Evolutionary conservation across 2,329 filamentous ascomycete species (phyloP).

Genomic region (Hirsutella rhossiliensis): DNA sequence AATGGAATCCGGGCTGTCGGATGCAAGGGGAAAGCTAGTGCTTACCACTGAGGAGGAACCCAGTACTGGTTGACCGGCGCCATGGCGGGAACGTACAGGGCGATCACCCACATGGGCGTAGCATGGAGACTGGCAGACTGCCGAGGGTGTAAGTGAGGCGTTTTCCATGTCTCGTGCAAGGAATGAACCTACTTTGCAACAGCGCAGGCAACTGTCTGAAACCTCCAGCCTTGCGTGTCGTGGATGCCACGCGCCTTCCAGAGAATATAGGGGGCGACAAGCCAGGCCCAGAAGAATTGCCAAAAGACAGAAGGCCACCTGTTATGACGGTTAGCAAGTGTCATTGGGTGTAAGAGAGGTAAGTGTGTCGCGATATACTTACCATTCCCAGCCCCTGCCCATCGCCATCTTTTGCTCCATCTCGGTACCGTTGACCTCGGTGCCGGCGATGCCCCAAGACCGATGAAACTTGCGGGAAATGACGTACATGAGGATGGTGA

Average conservation of each 20-base stretch:
- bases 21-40: constrained; percentile 22
- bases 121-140: constrained; percentile 44
- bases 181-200: constrained; percentile 26
- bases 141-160: constrained; percentile 47
- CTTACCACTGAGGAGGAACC: constrained; percentile 47
- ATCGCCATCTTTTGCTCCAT: constrained; percentile 33
- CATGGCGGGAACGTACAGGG: constrained; percentile 40
- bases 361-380: neutral
- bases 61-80: constrained; percentile 39
- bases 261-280: constrained; percentile 48
- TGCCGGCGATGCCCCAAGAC: constrained; percentile 46
- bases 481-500: constrained; percentile 47
- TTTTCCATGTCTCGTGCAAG: constrained; percentile 42
- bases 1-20: neutral
- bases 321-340: neutral
- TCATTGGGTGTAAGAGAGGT: too few species aligned
- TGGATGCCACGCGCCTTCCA: constrained; percentile 48
- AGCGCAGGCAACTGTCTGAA: constrained; percentile 45
- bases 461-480: constrained; percentile 51
- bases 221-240: constrained; percentile 55
- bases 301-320: constrained; percentile 47
- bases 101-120: constrained; percentile 55
- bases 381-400: constrained; percentile 52
- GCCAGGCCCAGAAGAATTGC: constrained; percentile 53
- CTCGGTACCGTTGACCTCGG: constrained; percentile 42